phyloP scores from a whole-genome alignment of 139 green algal species.

The Chlamydomonas sphaeroides region DNA sequence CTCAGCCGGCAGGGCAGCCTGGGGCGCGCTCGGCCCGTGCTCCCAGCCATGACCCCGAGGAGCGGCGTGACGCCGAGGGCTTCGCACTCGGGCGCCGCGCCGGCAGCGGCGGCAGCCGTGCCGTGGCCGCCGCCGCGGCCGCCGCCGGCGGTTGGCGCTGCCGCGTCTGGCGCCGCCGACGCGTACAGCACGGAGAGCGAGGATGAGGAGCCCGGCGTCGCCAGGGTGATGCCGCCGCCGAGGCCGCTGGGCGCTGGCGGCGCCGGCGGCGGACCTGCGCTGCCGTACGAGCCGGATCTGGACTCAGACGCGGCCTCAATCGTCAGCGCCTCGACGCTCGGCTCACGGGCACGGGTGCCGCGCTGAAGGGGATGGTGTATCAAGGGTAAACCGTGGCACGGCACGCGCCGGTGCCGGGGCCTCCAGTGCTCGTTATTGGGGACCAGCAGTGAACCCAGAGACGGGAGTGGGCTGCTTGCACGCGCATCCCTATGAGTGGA shows the following conservation, averaged over 20 bases:
- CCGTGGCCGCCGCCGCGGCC: background rate
- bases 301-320: conserved; percentile 27
- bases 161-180: background rate
- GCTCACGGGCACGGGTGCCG: too few species aligned
- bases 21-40: background rate
- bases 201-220: conserved; percentile 37
- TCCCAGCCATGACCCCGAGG: background rate
- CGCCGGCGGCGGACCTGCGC: background rate
- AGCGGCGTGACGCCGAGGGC: background rate
- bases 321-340: conserved; percentile 9
- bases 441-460: too few species aligned
- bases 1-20: conserved; percentile 17
- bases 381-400: too few species aligned
- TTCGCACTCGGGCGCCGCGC: background rate
- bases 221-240: background rate
- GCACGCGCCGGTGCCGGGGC: too few species aligned
- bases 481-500: too few species aligned
- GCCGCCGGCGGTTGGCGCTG: background rate
- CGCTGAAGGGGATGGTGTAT: too few species aligned
- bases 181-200: conserved; percentile 36
- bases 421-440: too few species aligned
- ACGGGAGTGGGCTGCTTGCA: too few species aligned
- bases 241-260: background rate
- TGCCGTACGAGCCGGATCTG: conserved; percentile 30
- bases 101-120: background rate